A percentile compares a stretch with the other conserved stretches of the same genome.
Evolutionary conservation across 2,329 filamentous ascomycete species (phyloP).

Genomic region (Aureobasidium sp.): DNA sequence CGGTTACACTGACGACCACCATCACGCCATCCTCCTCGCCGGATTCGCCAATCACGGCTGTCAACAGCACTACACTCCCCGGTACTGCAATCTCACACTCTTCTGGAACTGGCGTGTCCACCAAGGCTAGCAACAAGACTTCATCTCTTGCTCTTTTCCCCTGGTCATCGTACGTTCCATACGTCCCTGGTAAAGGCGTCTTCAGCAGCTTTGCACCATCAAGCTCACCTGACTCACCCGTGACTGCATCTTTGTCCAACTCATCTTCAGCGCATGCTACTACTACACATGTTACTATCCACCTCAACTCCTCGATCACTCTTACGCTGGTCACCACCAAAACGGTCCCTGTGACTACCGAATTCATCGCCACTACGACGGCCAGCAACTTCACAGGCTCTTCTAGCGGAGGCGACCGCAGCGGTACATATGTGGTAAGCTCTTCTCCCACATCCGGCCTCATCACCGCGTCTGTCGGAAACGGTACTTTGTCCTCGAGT

Average conservation of each 20-base stretch:
- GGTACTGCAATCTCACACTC: slow-evolving; percentile 12
- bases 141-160: neutral
- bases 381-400: neutral
- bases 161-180: neutral
- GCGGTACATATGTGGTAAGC: no score
- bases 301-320: slow-evolving; percentile 5
- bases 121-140: neutral
- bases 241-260: neutral
- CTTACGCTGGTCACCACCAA: neutral
- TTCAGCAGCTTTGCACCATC: neutral
- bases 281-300: neutral
- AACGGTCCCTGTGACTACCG: neutral
- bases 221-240: neutral
- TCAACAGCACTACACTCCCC: slow-evolving; percentile 18
- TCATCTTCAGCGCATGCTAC: neutral
- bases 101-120: neutral
- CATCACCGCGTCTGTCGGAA: neutral
- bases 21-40: slow-evolving; percentile 28
- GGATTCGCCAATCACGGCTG: slow-evolving; percentile 21
- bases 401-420: neutral
- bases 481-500: neutral
- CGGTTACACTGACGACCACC: slow-evolving; percentile 9
- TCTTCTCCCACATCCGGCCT: neutral
- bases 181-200: neutral
- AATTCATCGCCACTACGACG: neutral